These are phyloP conservation scores for Neurospora hispaniola DNA, from an alignment of 495 filamentous ascomycete species.

Conservation along the genomic window DNA sequence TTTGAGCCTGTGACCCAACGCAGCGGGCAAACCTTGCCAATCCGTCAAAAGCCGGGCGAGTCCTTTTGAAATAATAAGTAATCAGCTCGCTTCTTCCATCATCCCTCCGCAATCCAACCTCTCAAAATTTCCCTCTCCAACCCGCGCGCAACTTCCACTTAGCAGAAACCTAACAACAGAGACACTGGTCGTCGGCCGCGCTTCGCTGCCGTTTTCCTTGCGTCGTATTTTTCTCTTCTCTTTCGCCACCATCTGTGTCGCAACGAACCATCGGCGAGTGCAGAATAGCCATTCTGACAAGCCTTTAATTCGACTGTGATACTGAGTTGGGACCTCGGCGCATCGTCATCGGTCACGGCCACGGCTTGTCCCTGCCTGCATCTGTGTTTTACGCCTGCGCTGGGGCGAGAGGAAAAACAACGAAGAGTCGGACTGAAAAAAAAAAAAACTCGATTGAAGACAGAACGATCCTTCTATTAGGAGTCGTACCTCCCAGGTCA, in stretches of 20 bases:
- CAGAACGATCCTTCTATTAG: not conserved
- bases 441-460: not conserved
- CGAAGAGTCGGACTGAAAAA: not conserved
- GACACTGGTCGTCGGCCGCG: not conserved
- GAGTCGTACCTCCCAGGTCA: not conserved
- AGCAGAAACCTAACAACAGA: not conserved
- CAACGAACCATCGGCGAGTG: not conserved
- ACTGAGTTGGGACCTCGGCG: not conserved
- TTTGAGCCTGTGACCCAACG: conserved; percentile 20
- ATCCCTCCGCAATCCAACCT: conserved; percentile 2
- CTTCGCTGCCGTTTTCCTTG: not conserved
- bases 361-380: not conserved
- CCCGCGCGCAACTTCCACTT: not conserved
- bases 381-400: not conserved
- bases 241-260: not conserved
- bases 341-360: not conserved
- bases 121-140: not conserved
- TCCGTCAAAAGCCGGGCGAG: conserved; percentile 20
- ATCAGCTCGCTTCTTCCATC: conserved; percentile 4
- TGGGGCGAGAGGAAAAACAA: not conserved
- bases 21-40: conserved; percentile 5
- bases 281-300: not conserved
- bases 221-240: not conserved
- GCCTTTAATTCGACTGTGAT: not conserved
- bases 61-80: conserved; percentile 3